Conservation (phyloP, 1,284 basidiomycete species). For the Sparassis latifolia region DNA sequence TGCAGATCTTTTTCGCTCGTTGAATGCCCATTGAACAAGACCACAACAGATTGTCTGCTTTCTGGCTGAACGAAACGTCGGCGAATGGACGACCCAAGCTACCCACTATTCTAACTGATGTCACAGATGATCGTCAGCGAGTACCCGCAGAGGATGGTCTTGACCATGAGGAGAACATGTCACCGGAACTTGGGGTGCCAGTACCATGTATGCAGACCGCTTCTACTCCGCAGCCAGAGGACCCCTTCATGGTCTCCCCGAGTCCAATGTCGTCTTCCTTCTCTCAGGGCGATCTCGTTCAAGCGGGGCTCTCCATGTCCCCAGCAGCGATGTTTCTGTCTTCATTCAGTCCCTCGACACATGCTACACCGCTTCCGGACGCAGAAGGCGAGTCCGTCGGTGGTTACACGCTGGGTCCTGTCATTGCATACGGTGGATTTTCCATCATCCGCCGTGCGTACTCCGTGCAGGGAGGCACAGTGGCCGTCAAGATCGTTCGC, state of each 20-base stretch:
- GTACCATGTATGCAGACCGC: neutral
- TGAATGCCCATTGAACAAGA: constrained; percentile 1
- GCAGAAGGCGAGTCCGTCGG: constrained; percentile 56
- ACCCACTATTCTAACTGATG: neutral
- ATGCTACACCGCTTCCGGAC: constrained; percentile 30
- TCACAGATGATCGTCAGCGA: neutral
- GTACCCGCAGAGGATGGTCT: neutral
- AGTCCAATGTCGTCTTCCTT: constrained; percentile 7
- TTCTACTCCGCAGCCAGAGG: neutral
- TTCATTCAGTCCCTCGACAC: constrained; percentile 46
- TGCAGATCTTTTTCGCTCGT: neutral
- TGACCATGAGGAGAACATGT: neutral
- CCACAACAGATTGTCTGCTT: neutral
- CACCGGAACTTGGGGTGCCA: neutral
- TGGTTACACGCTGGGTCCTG: constrained; percentile 71
- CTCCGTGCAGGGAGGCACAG: constrained; percentile 58
- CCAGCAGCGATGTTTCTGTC: constrained; percentile 78
- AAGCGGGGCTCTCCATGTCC: constrained; percentile 35
- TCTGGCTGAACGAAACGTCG: neutral
- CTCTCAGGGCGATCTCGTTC: constrained; percentile 14
- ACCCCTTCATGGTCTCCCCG: neutral
- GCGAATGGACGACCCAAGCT: neutral
- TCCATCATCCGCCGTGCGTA: constrained; percentile 78
- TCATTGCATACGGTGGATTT: constrained; percentile 82
- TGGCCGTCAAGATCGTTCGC: constrained; percentile 81